Evolutionary conservation across 1,284 basidiomycete species (phyloP), one percentile per base, ranked within the genome.

Genomic region (Exsudoporus floridanus): DNA sequence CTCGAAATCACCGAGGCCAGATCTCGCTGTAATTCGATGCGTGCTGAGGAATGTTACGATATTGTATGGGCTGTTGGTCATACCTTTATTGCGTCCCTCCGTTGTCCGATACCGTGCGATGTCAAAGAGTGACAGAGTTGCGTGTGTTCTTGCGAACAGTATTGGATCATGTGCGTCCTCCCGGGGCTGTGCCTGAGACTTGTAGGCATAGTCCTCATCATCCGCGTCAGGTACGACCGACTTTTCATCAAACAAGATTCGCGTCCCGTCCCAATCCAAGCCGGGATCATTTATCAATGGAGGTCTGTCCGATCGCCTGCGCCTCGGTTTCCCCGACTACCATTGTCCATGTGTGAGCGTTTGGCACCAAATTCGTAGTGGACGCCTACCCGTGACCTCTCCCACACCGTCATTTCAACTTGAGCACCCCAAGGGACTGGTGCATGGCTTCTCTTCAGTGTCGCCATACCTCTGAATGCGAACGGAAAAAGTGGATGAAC

Each of bases 181-280:
- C 21, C 16, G 25, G 9, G 19, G 12, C 18, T 43, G 38, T 10
- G 16, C 31, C 31, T 49, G 45, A n/a, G 4, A 7, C 18, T 37
- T 38, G 23, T 41, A n/a, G 7, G 39, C 27, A 7, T 7, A 13
- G 27, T 46, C 57, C n/a, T 52, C 52, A 14, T 25, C 19, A 7
- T 35, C 18, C 13, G 14, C 19, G 41, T 56, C 39, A 0, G 39
- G 12, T 36, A 38, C 10, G 23, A 27, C 6, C 3, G n/a, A 19
- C 5, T 30, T 28, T 25, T 45, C 50, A 6, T 23, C 27, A 39
- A 53, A 48, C 16, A 46, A 19, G 45, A 64, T 12, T n/a, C 35
- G 53, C 7, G 33, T 43, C 42, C 55, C 63, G 10, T 67, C 63
- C 63, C 58, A 67, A 34, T 67, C 59, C 63, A 63, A 63, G 31